A percentile compares a stretch with the other conserved stretches of the same genome.
These are phyloP conservation scores for Claviceps humidiphila DNA, from an alignment of 2,329 filamentous ascomycete genomes.

Conservation along the genomic window DNA sequence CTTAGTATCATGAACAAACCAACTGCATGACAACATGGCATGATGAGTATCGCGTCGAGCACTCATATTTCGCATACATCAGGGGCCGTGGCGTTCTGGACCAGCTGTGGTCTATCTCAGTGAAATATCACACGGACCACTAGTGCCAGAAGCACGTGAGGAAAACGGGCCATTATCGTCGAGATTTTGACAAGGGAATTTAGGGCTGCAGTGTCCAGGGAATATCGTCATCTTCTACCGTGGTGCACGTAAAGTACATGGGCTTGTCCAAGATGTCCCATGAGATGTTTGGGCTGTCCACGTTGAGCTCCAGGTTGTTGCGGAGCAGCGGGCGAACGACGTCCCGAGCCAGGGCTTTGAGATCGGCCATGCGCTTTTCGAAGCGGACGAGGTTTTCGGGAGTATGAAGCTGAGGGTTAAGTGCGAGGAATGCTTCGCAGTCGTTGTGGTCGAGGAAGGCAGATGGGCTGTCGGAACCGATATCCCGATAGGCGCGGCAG, in stretches of 20 bases:
- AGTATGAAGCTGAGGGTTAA: slow-evolving; percentile 69
- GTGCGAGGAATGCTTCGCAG: slow-evolving; percentile 78
- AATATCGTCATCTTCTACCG: slow-evolving; percentile 33
- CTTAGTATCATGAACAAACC: no score
- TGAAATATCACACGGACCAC: no score
- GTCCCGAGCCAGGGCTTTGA: slow-evolving; percentile 73
- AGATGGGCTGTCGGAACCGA: slow-evolving; percentile 47
- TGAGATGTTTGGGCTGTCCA: slow-evolving; percentile 27
- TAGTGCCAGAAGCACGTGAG: no score
- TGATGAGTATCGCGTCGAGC: no score
- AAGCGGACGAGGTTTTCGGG: slow-evolving; percentile 77
- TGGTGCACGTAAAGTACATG: slow-evolving; percentile 38
- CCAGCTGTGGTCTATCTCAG: no score
- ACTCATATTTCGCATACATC: no score
- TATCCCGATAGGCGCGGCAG: slow-evolving; percentile 63
- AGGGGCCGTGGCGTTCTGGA: no score
- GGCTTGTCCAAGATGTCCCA: slow-evolving; percentile 25
- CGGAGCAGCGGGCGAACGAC: slow-evolving; percentile 75
- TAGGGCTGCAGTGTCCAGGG: slow-evolving; percentile 26
- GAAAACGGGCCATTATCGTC: no score
- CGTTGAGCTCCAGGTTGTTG: slow-evolving; percentile 70
- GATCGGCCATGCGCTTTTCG: slow-evolving; percentile 75
- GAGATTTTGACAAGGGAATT: not conserved
- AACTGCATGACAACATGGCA: no score
- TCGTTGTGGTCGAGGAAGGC: slow-evolving; percentile 74